A percentile compares a stretch with the other conserved stretches of the same genome.
Evolutionary conservation across 805 yeast species (phyloP).

Genomic region (Candida pseudofarinosa): DNA sequence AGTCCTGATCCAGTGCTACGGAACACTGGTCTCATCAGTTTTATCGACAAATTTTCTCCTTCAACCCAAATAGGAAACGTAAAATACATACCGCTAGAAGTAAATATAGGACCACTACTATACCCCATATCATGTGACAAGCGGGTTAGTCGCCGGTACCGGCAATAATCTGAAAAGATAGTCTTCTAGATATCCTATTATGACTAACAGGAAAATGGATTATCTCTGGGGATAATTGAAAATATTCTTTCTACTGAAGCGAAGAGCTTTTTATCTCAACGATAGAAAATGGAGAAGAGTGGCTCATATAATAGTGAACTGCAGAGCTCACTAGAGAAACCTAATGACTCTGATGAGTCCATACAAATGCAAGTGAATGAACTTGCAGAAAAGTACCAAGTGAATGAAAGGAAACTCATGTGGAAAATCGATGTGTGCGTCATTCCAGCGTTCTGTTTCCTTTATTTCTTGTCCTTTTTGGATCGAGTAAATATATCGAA

Average conservation of each 20-base stretch:
- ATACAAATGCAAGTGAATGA: slow-evolving; percentile 9
- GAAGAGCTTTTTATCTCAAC: no score
- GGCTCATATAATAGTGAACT: background rate
- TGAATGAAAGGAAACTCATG: slow-evolving; percentile 54
- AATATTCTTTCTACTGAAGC: no score
- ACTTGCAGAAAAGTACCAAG: slow-evolving; percentile 30
- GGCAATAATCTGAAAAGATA: background rate
- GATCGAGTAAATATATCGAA: slow-evolving; percentile 82
- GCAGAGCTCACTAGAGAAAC: background rate
- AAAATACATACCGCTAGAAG: slow-evolving; percentile 14
- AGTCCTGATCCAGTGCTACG: no score
- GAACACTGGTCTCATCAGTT: no score
- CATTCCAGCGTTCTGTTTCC: slow-evolving; percentile 70
- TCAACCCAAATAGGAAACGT: slow-evolving; percentile 35
- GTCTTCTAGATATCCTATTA: background rate
- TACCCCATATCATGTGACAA: no score
- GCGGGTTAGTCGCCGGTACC: background rate
- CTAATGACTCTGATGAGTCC: background rate
- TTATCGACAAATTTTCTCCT: slow-evolving; percentile 27
- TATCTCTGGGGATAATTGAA: no score
- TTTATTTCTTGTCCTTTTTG: slow-evolving; percentile 72
- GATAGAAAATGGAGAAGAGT: background rate
- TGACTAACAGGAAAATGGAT: background rate
- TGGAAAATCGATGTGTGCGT: slow-evolving; percentile 65
- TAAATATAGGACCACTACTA: no score